Percentiles rank a stretch among this genome's conserved stretches.
Conservation (phyloP, 768 basidiomycete species). For the Pholiota conissans region DNA sequence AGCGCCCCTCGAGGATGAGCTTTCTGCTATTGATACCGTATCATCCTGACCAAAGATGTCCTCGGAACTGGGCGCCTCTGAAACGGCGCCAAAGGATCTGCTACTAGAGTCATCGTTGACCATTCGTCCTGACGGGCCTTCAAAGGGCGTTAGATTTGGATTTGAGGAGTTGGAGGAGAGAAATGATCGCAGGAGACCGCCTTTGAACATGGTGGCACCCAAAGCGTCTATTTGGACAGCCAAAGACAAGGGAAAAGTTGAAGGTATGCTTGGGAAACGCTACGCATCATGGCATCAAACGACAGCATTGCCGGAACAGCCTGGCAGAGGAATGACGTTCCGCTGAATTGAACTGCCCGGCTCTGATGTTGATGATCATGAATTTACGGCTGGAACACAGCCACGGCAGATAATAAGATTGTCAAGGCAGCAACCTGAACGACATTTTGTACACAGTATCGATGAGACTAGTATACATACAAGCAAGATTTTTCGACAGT, state of each 20-base stretch:
- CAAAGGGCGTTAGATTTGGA: not conserved
- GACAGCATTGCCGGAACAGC: not conserved
- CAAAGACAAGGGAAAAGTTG: not conserved
- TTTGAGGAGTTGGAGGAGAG: not conserved
- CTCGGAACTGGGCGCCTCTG: not conserved
- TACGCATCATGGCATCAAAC: not conserved
- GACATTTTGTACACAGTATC: too few species aligned
- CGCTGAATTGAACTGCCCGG: not conserved
- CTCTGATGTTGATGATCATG: not conserved
- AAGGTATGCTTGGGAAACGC: not conserved
- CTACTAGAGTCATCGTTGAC: not conserved
- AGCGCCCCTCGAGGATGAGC: not conserved
- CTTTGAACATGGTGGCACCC: not conserved
- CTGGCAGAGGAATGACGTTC: too few species aligned
- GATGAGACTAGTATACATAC: too few species aligned
- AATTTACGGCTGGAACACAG: not conserved
- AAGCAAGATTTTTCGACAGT: too few species aligned
- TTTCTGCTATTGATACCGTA: not conserved
- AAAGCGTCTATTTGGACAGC: not conserved
- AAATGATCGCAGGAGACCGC: not conserved
- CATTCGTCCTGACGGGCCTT: not conserved
- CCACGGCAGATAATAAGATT: not conserved
- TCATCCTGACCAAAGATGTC: not conserved
- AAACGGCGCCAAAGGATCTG: not conserved
- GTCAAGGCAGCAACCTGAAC: too few species aligned